Conservation (phyloP, 1,139 yeast species). For the Blastobotrys illinoisensis region DNA sequence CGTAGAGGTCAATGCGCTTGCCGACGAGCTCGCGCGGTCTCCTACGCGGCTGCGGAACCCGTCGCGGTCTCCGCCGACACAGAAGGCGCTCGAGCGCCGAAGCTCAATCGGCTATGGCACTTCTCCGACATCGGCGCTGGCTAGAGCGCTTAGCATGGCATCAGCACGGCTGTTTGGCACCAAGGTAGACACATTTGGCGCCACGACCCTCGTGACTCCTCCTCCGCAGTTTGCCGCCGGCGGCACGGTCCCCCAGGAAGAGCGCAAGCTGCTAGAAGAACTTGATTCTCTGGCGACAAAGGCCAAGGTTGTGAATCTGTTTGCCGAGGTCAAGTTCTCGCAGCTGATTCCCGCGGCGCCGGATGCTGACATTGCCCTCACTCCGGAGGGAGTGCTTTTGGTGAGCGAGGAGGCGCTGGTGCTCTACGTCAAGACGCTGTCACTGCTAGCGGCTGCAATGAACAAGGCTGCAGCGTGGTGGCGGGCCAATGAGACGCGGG, state of each 20-base stretch:
- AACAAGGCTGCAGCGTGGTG: slow-evolving; percentile 83
- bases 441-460: slow-evolving; percentile 82
- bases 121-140: slow-evolving; percentile 83
- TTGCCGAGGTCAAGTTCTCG: slow-evolving; percentile 85
- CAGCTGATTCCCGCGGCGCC: slow-evolving; percentile 65
- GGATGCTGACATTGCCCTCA: slow-evolving; percentile 42
- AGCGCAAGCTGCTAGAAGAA: slow-evolving; percentile 40
- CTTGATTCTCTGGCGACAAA: slow-evolving; percentile 80
- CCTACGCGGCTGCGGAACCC: slow-evolving; percentile 15
- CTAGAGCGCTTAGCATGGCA: slow-evolving; percentile 83
- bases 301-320: slow-evolving; percentile 80
- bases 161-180: slow-evolving; percentile 80
- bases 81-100: slow-evolving; percentile 20
- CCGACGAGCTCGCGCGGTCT: slow-evolving; percentile 65
- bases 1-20: slow-evolving; percentile 91
- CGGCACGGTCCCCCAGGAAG: slow-evolving; percentile 23
- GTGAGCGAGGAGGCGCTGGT: slow-evolving; percentile 85
- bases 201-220: slow-evolving; percentile 22
- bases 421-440: slow-evolving; percentile 74
- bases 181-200: slow-evolving; percentile 23
- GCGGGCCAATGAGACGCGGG: slow-evolving; percentile 45
- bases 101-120: slow-evolving; percentile 41
- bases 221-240: slow-evolving; percentile 32
- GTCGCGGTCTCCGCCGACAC: slow-evolving; percentile 2
- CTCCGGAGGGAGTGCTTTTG: slow-evolving; percentile 53